Percentiles rank a stretch among this genome's conserved stretches.
These are phyloP conservation scores for Coemansia umbellata DNA, from an alignment of 192 early-diverging fungal genomes.

Conservation along the genomic window DNA sequence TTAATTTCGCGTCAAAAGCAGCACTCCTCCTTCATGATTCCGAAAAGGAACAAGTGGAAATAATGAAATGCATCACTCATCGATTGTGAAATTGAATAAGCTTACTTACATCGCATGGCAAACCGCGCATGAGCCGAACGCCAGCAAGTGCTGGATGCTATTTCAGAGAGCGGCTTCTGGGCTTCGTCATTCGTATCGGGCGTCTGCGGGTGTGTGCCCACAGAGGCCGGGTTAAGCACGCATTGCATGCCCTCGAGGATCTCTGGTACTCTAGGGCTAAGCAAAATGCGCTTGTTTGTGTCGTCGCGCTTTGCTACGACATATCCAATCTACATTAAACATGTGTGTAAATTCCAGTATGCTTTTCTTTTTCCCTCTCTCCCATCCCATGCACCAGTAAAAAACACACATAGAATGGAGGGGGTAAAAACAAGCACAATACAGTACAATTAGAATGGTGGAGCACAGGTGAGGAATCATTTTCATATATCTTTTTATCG, in stretches of 20 bases:
- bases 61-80: background rate
- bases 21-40: background rate
- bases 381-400: background rate
- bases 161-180: conserved; percentile 6
- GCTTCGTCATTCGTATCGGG: background rate
- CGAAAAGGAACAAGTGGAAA: background rate
- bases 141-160: conserved; percentile 34
- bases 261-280: conserved; percentile 39
- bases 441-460: no score
- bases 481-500: no score
- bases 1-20: background rate
- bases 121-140: conserved; percentile 48
- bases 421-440: background rate
- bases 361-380: background rate
- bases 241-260: conserved; percentile 27
- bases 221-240: conserved; percentile 14
- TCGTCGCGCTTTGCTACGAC: conserved; percentile 48
- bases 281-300: conserved; percentile 20
- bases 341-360: background rate
- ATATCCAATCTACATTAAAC: conserved; percentile 37
- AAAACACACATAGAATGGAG: background rate
- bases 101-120: conserved; percentile 48
- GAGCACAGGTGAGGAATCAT: no score
- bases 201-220: conserved; percentile 9
- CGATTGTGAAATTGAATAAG: background rate